Base-by-base conservation (phyloP, 2,329 filamentous ascomycete genomes). In the Aspergillus caelatus region DNA sequence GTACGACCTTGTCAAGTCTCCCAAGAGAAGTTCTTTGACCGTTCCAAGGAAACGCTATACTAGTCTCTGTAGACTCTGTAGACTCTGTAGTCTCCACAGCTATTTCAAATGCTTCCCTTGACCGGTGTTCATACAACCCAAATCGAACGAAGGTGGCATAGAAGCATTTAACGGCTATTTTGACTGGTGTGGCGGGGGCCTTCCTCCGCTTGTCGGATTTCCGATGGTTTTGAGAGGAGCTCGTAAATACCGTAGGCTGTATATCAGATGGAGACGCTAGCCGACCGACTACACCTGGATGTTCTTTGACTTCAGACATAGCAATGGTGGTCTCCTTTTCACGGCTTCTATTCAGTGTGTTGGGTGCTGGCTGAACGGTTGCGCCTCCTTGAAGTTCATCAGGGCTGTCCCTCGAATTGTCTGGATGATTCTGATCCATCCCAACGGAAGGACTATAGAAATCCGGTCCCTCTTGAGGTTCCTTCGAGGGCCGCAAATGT, bases 341-440 rank as follows among this genome's bases (percentile, higher is more conserved):
- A 52, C 43, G 54, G 28, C 53, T 58, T 34, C 39, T 55, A 36
- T 53, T 32, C 19, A 71, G 54, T n/a, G 48, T 41, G 7, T 56
- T 63, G 10, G 69, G 68, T 28, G 67, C 26, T 30, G 66, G 70
- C 5, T 63, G 57, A 43, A 73, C 74, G 6, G 77, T 78, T 45
- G 68, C 74, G 11, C 70, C 76, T 12, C 77, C 78, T 61, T 80
- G 78, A 2, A 80, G 63, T 61, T 77, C 78, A 70, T 80, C 78
- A 6, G 77, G 70, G 60, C 78, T 80, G 45, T 80, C 78, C 45
- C 71, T 68, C n/a, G 60, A 55, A 28, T 65, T 67, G 21, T 60
- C 62, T 41, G 28, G 66, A 36, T 41, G 58, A 9, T 62, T 45
- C 2, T 34, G 60, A 55, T 66, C 60, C 4, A 48, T 58, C 19